Percentiles rank a stretch among this genome's conserved stretches.
Evolutionary conservation across 371 early-diverging fungal species (phyloP).

Genomic region (Umbelopsis sp.): DNA sequence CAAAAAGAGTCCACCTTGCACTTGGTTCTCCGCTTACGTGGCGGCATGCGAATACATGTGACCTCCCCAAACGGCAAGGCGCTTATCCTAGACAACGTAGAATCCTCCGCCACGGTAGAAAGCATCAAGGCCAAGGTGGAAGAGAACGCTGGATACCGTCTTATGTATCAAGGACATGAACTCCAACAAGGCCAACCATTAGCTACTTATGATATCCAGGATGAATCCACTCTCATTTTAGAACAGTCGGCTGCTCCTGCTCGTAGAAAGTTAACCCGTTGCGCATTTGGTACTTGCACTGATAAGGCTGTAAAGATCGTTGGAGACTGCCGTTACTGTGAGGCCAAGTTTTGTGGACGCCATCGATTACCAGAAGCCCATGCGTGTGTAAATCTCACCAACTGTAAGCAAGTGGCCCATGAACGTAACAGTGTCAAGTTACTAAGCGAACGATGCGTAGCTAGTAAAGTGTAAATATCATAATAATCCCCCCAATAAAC

Average conservation of each 20-base stretch:
- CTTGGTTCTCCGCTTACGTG: constrained; percentile 91
- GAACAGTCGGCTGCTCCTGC: neutral
- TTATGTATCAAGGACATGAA: constrained; percentile 1
- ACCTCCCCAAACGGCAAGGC: constrained; percentile 8
- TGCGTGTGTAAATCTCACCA: constrained; percentile 61
- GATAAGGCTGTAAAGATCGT: constrained; percentile 47
- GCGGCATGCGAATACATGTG: constrained; percentile 56
- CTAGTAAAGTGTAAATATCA: constrained; percentile 54
- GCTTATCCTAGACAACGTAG: constrained; percentile 10
- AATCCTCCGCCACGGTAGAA: constrained; percentile 2
- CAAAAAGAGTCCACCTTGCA: constrained; percentile 94
- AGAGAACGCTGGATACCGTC: neutral
- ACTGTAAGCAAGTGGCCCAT: constrained; percentile 56
- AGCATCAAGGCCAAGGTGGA: neutral
- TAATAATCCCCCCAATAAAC: neutral
- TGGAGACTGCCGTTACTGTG: constrained; percentile 57
- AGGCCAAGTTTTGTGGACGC: constrained; percentile 53
- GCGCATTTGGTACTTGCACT: constrained; percentile 44
- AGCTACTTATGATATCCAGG: constrained; percentile 5
- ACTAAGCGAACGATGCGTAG: constrained; percentile 68
- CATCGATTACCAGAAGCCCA: constrained; percentile 78
- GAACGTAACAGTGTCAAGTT: constrained; percentile 58
- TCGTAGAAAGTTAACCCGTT: constrained; percentile 30
- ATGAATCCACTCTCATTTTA: constrained; percentile 1
- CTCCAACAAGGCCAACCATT: constrained; percentile 1